phyloP scores from a whole-genome alignment of 352 stramenopile species.

The Phytophthora megakarya region DNA sequence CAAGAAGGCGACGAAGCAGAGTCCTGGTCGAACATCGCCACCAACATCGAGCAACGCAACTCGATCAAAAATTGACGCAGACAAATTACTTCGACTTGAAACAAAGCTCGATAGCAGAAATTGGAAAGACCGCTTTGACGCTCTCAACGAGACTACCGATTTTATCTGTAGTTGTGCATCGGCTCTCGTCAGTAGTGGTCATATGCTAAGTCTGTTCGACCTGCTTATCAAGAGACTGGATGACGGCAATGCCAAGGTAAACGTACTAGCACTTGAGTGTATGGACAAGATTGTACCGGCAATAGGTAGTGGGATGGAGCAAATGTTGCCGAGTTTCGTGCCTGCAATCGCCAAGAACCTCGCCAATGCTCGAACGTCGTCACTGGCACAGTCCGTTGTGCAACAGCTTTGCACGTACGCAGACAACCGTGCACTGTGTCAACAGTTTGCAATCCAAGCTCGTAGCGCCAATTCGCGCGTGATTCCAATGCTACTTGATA shows the following conservation, averaged over 20 bases:
- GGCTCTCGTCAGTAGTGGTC: slow-evolving; percentile 35
- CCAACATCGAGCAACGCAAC: slow-evolving; percentile 24
- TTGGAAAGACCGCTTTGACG: slow-evolving; percentile 82
- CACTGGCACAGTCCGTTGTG: slow-evolving; percentile 46
- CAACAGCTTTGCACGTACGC: slow-evolving; percentile 51
- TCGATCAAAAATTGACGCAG: slow-evolving; percentile 41
- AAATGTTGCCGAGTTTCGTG: slow-evolving; percentile 59
- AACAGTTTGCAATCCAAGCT: slow-evolving; percentile 56
- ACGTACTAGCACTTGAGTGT: slow-evolving; percentile 58
- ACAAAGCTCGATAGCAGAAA: slow-evolving; percentile 69
- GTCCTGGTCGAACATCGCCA: slow-evolving; percentile 19
- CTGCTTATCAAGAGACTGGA: slow-evolving; percentile 68
- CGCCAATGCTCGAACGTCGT: slow-evolving; percentile 54
- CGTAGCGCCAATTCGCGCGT: slow-evolving; percentile 59
- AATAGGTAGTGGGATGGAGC: slow-evolving; percentile 60
- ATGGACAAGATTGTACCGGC: slow-evolving; percentile 56
- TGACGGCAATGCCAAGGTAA: slow-evolving; percentile 81
- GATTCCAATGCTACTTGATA: slow-evolving; percentile 64
- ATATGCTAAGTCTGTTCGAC: slow-evolving; percentile 74
- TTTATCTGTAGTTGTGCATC: slow-evolving; percentile 40
- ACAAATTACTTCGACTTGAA: slow-evolving; percentile 46
- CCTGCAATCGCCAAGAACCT: slow-evolving; percentile 63
- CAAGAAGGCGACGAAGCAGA: slow-evolving; percentile 19
- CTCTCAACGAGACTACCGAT: slow-evolving; percentile 43
- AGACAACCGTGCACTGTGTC: slow-evolving; percentile 58